phyloP scores from a whole-genome alignment of 257 asterid species.

The Ophiorrhiza pumila region DNA sequence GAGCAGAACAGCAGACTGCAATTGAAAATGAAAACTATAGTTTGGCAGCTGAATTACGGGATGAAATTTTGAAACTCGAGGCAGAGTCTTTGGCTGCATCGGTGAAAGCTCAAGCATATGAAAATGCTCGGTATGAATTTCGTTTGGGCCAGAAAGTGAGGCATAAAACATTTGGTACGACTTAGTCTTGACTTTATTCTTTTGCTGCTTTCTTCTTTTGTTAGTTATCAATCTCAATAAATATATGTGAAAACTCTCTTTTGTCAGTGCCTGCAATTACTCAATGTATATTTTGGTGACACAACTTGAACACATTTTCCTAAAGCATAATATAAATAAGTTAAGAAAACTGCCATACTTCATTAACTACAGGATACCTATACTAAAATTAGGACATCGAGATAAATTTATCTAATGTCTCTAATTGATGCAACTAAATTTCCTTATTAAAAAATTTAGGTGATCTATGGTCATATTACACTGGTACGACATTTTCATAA shows the following conservation, averaged over 20 bases:
- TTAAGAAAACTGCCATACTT: background rate
- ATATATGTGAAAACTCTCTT: background rate
- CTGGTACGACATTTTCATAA: background rate
- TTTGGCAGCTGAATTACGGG: conserved; percentile 86
- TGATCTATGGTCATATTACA: background rate
- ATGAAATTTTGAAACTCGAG: conserved; percentile 80
- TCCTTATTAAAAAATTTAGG: background rate
- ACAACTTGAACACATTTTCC: background rate
- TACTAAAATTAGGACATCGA: background rate
- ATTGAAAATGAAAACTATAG: conserved; percentile 73
- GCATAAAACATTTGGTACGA: conserved; percentile 79
- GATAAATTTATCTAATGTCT: background rate
- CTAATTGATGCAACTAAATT: background rate
- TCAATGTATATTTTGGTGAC: background rate
- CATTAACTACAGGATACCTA: background rate
- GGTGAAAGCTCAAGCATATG: conserved; percentile 72
- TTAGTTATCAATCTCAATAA: background rate
- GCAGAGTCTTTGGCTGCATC: conserved; percentile 85
- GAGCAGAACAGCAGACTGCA: conserved; percentile 89
- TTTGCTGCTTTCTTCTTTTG: background rate
- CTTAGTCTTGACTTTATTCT: background rate
- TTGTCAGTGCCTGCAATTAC: conserved; percentile 1
- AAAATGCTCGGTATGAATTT: conserved; percentile 66
- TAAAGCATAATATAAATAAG: background rate
- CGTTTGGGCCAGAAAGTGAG: conserved; percentile 94